These are phyloP conservation scores for Eucalyptus dawsonii DNA, from an alignment of 345 rosid genomes.

Conservation along the genomic window DNA sequence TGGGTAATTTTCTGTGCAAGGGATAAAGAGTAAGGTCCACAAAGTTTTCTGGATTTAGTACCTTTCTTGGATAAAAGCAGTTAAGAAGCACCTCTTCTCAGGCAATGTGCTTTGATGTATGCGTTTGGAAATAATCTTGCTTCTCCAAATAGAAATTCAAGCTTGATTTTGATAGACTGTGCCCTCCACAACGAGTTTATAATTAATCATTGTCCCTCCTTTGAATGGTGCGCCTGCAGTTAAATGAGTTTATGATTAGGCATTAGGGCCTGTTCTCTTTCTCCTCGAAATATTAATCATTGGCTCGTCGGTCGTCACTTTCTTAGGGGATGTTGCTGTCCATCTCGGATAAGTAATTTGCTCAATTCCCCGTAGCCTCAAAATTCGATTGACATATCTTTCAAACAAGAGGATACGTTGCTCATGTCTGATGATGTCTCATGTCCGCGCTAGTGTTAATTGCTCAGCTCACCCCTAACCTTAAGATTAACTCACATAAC, in stretches of 20 bases:
- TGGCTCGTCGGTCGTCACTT: neutral
- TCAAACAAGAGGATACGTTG: neutral
- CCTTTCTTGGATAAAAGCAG: neutral
- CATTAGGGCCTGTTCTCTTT: neutral
- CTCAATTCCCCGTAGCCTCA: neutral
- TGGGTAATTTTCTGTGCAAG: neutral
- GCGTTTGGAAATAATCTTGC: neutral
- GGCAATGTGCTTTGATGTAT: neutral
- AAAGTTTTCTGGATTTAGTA: neutral
- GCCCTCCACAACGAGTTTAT: neutral
- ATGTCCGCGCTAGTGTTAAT: neutral
- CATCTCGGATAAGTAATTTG: neutral
- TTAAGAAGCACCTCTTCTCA: neutral
- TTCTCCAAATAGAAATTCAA: neutral
- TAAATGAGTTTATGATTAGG: neutral
- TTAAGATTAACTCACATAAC: accelerated
- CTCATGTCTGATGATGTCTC: neutral
- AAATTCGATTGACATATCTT: neutral
- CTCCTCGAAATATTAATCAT: neutral
- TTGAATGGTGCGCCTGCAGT: neutral
- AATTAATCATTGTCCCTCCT: neutral
- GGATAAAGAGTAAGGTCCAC: neutral
- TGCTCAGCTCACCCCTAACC: neutral
- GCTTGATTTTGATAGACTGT: neutral
- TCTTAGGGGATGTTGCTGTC: too few species aligned